Evolutionary conservation across 306 rosid species (phyloP), one percentile per base, ranked within the genome.

Genomic region (Lathyrus oleraceus): DNA sequence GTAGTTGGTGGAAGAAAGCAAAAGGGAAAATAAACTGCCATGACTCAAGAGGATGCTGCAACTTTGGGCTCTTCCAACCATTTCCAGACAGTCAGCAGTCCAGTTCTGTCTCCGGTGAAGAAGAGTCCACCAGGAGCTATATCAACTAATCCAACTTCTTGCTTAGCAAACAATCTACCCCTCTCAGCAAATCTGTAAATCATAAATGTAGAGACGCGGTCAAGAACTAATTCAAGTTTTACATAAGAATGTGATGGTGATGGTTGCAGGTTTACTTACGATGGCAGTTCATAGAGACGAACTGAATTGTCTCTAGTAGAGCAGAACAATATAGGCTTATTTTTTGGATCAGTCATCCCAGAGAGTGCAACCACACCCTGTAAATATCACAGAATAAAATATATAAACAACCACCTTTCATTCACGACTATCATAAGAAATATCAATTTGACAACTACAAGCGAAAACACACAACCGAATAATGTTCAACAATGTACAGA

Each of bases 21-120:
- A 60, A 36, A 32, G 13, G 44, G 3, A 4, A 4, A 60, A 28
- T 63, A 36, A n/a, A n/a, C n/a, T n/a, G n/a, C n/a, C n/a, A n/a
- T n/a, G n/a, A n/a, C n/a, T n/a, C n/a, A n/a, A n/a, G 44, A 63
- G 11, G 64, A 10, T 44, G 53, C 19, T 7, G 32, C 43, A 43
- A 67, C 16, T 17, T 67, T 71, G 47, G 60, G 39, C 10, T 38
- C 36, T 3, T 43, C 67, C 39, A 40, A 36, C 87, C 71, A 71
- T 42, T 78, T 87, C 79, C 81, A 81, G 6, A 74, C 86, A 13
- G 5, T 80, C 17, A 80, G 8, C 25, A 49, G 53, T 47, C 92
- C 87, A 20, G 71, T 72, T 1, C 40, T 75, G 4, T 84, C 84
- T 6, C 92, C 83, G 0, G 83, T 74, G 65, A 87, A 81, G 66